Evolutionary conservation across 2,329 filamentous ascomycete species (phyloP).

Genomic region (Phyllosticta citribraziliensis): DNA sequence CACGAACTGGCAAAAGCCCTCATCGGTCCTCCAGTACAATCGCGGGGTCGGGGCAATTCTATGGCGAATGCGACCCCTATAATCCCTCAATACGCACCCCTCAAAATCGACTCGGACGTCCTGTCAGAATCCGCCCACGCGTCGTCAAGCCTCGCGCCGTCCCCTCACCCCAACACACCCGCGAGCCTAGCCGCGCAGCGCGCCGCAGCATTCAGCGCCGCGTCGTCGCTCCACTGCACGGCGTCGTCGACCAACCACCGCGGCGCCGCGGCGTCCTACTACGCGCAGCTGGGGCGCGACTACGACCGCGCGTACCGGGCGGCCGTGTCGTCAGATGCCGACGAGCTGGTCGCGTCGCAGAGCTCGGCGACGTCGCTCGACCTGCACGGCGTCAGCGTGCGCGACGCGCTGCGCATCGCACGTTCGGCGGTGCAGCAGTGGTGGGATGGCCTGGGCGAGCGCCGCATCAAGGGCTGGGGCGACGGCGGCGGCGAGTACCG

Average conservation of each 20-base stretch:
- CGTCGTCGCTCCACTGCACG: conserved; percentile 47
- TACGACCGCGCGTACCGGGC: conserved; percentile 48
- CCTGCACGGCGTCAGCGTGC: conserved; percentile 73
- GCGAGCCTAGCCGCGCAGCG: conserved; percentile 37
- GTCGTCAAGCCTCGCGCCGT: conserved; percentile 15
- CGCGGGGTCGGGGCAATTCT: conserved; percentile 12
- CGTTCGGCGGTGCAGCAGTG: conserved; percentile 56
- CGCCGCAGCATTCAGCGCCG: conserved; percentile 46
- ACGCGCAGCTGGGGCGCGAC: conserved; percentile 60
- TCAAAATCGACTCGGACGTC: conserved; percentile 16
- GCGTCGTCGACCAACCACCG: conserved; percentile 63
- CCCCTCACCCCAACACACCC: conserved; percentile 30
- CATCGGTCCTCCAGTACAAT: conserved; percentile 24
- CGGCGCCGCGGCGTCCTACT: conserved; percentile 66
- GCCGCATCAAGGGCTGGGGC: conserved; percentile 39
- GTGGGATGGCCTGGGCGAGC: conserved; percentile 67
- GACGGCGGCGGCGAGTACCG: conserved; percentile 47
- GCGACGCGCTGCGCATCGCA: conserved; percentile 72
- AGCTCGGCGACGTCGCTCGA: conserved; percentile 57
- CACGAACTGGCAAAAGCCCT: conserved; percentile 51
- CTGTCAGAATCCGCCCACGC: conserved; percentile 23
- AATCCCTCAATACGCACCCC: conserved; percentile 36
- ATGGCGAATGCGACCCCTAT: conserved; percentile 37
- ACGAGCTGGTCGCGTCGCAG: conserved; percentile 58
- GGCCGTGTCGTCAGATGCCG: conserved; percentile 57